Base-by-base conservation (phyloP, 2,329 filamentous ascomycete genomes). In the Penicillium sp. region DNA sequence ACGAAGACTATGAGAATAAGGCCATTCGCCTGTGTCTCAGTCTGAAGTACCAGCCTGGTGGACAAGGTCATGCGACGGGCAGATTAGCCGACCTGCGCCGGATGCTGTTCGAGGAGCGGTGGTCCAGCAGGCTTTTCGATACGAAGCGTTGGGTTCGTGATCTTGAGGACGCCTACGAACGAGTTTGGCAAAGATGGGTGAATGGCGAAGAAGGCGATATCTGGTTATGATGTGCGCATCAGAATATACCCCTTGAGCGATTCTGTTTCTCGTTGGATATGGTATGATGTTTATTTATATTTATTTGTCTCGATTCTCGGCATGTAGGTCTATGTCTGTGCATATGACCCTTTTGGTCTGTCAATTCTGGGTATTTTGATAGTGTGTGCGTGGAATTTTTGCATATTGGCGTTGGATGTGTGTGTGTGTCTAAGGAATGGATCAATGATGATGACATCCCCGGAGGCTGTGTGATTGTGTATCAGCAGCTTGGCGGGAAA, bases 161-260 rank as follows among this genome's bases (percentile, higher is more conserved):
- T 69, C 72, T 98, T 17, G 93, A 98, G 72, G 77, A 80, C 53
- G 90, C 89, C 12, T 98, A 96, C 67, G 83, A 87, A 57, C 81
- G 86, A 64, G 89, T 90, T n/a, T 98, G 93, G 93, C 77, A 77
- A 60, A 80, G 81, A 64, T 98, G 93, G 91, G 88, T 90, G 34
- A 76, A 74, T 35, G 90, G 88, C 12, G 81, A 88, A 69, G 84
- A 87, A n/a, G 90, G 91, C 7, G 93, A 98, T 74, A 95, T 98
- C 57, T 93, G 88, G 77, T 77, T 98, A 65, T 76, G 64, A 67
- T 63, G 54, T 60, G 56, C 59, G 58, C 60, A n/a, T 59, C 60
- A 57, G 61, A 61, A 58, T 63, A 66, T 65, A 66, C 64, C 64
- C 64, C 59, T 60, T 67, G 59, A 66, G 64, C 63, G 63, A 58